Base-by-base conservation (phyloP, 78 protist species). In the Dictyostelium intermedium region DNA sequence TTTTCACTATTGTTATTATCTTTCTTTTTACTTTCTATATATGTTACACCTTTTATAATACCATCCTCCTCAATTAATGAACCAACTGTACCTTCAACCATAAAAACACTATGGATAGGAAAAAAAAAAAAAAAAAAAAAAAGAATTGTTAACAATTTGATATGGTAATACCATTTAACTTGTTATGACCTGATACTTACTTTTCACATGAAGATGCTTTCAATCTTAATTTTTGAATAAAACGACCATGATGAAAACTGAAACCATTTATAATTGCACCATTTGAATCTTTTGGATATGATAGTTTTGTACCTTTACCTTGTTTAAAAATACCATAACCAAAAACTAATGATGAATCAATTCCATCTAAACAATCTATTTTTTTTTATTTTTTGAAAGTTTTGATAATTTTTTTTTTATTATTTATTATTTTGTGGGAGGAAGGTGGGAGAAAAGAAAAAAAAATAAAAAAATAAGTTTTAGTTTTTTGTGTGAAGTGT, bases 161-260 rank as follows among this genome's bases (percentile, higher is more conserved):
- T n/a, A n/a, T n/a, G n/a, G n/a, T n/a, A n/a, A n/a, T n/a, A n/a
- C n/a, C n/a, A n/a, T n/a, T n/a, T n/a, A n/a, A n/a, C n/a, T n/a
- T n/a, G n/a, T n/a, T n/a, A n/a, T n/a, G n/a, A n/a, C n/a, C n/a
- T 20, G 27, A 56, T 8, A 30, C 72, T 23, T 32, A 81, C 95
- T 91, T 97, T n/a, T 61, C 37, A 35, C 60, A 70, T 16, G 77
- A 41, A 13, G 85, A 61, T 16, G 96, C 96, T 32, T 77, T 87
- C 14, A 43, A 25, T 45, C 98, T 89, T 61, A 97, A 80, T 11
- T 92, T 87, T 95, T 82, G 84, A 25, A 97, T 84, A 37, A 97
- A 96, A 13, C 91, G 60, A 10, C 98, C 98, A 56, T 96, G 97
- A 82, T 97, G 98, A 81, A 97, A 97, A 35, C 92, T 70, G 43